Evolutionary conservation across 2,329 filamentous ascomycete species (phyloP).

Genomic region (Pseudogymnoascus sp.): DNA sequence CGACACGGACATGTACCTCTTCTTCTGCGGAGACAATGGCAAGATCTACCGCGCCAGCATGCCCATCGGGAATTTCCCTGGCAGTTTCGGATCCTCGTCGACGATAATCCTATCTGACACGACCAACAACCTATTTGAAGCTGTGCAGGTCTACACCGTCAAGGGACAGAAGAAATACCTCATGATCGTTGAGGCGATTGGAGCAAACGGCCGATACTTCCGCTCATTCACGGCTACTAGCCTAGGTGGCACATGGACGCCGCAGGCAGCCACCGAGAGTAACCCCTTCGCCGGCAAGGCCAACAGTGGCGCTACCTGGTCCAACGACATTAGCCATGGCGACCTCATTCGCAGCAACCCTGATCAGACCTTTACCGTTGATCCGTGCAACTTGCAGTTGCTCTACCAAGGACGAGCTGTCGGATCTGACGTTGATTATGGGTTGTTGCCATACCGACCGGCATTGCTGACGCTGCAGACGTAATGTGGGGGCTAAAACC

Average conservation of each 20-base stretch:
- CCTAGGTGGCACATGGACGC: slow-evolving; percentile 50
- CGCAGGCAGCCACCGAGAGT: slow-evolving; percentile 47
- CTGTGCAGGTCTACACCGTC: slow-evolving; percentile 58
- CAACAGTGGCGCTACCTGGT: slow-evolving; percentile 59
- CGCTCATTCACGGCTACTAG: slow-evolving; percentile 56
- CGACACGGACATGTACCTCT: slow-evolving; percentile 54
- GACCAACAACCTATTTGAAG: slow-evolving; percentile 54
- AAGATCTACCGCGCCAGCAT: slow-evolving; percentile 58
- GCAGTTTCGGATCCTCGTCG: slow-evolving; percentile 46
- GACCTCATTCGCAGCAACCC: slow-evolving; percentile 49
- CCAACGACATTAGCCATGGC: slow-evolving; percentile 60
- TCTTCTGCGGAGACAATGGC: slow-evolving; percentile 62
- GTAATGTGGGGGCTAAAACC: background rate
- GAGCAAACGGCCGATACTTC: slow-evolving; percentile 53
- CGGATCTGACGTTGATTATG: slow-evolving; percentile 39
- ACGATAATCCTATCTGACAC: slow-evolving; percentile 46
- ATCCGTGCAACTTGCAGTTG: slow-evolving; percentile 57
- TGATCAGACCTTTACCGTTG: slow-evolving; percentile 56
- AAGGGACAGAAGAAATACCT: slow-evolving; percentile 49
- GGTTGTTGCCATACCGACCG: slow-evolving; percentile 45
- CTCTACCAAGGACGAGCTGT: slow-evolving; percentile 54
- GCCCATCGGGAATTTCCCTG: slow-evolving; percentile 55
- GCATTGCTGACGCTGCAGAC: slow-evolving; percentile 43
- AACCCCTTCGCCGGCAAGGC: slow-evolving; percentile 60
- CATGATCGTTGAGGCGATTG: slow-evolving; percentile 61